Percentiles rank a stretch among this genome's conserved stretches.
phyloP scores from a whole-genome alignment of 2,329 filamentous ascomycete species.

The Monosporascus sp. region DNA sequence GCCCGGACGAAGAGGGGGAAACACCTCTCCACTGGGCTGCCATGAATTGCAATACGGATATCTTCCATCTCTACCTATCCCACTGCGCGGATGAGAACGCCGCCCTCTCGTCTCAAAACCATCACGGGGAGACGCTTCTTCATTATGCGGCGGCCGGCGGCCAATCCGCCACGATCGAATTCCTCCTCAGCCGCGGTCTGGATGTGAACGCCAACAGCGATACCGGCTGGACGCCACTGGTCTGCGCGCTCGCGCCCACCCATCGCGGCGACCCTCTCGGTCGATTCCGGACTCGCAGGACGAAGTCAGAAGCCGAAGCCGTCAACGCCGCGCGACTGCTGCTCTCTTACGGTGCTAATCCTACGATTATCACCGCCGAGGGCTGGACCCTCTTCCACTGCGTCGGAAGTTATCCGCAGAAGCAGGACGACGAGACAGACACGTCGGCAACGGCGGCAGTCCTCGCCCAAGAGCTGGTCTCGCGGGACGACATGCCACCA shows the following conservation, averaged over 20 bases:
- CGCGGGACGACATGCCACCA: too few species aligned
- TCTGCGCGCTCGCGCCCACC: constrained; percentile 19
- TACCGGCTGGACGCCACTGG: constrained; percentile 26
- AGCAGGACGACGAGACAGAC: background rate
- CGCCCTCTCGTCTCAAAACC: constrained; percentile 7
- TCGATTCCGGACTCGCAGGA: background rate
- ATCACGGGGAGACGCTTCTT: constrained; percentile 19
- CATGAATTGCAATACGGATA: too few species aligned
- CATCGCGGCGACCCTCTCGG: too few species aligned
- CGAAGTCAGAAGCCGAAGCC: constrained; percentile 2
- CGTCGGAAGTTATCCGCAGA: constrained; percentile 3
- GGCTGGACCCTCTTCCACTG: constrained; percentile 22
- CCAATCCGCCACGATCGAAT: constrained; percentile 13
- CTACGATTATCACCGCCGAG: constrained; percentile 13
- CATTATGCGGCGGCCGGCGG: constrained; percentile 24
- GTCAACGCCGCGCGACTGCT: constrained; percentile 11
- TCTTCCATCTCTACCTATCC: constrained; percentile 1
- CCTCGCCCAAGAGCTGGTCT: too few species aligned
- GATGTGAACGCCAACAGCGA: constrained; percentile 16
- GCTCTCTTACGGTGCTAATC: constrained; percentile 18
- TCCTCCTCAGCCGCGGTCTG: constrained; percentile 10
- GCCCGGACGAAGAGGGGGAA: constrained; percentile 15
- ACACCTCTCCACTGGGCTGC: constrained; percentile 17
- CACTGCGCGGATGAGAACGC: constrained; percentile 1
- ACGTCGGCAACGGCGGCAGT: too few species aligned